Conservation (phyloP, 163 green algal species). For the Coccomyxa subellipsoidea region DNA sequence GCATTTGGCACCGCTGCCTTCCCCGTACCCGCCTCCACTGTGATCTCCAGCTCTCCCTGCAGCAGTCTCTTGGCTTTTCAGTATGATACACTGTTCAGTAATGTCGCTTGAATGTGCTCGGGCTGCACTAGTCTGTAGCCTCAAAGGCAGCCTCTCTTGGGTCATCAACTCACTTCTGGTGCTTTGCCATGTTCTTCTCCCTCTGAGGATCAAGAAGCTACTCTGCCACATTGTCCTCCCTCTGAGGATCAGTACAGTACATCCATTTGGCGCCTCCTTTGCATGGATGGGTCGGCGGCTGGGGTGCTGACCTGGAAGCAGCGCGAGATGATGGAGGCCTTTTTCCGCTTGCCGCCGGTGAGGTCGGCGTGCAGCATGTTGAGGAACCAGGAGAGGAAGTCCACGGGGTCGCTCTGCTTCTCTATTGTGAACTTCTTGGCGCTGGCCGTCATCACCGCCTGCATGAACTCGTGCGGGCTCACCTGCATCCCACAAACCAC, state of each 20-base stretch:
- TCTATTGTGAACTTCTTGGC: slow-evolving; percentile 89
- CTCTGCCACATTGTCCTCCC: too few species aligned
- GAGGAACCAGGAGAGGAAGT: slow-evolving; percentile 88
- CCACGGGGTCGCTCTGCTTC: slow-evolving; percentile 67
- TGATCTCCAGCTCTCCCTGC: slow-evolving; percentile 91
- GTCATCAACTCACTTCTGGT: too few species aligned
- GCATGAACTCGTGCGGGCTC: slow-evolving; percentile 97
- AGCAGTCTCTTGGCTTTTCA: slow-evolving; percentile 24
- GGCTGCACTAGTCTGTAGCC: too few species aligned
- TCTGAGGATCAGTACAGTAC: too few species aligned
- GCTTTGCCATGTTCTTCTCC: too few species aligned
- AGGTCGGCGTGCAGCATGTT: slow-evolving; percentile 91
- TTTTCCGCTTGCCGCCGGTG: slow-evolving; percentile 77
- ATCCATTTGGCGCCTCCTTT: too few species aligned
- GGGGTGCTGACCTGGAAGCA: slow-evolving; percentile 95
- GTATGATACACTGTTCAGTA: too few species aligned
- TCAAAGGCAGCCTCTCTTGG: too few species aligned
- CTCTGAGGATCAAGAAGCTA: too few species aligned
- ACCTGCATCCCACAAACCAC: slow-evolving; percentile 50
- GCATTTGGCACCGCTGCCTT: slow-evolving; percentile 12
- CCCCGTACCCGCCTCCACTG: slow-evolving; percentile 69
- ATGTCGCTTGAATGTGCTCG: too few species aligned
- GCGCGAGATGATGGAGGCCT: slow-evolving; percentile 76
- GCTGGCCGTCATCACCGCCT: slow-evolving; percentile 81
- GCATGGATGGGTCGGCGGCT: too few species aligned